Percentiles rank a stretch among this genome's conserved stretches.
Conservation (phyloP, 2,329 filamentous ascomycete genomes). For the Calonectria hongkongensis region DNA sequence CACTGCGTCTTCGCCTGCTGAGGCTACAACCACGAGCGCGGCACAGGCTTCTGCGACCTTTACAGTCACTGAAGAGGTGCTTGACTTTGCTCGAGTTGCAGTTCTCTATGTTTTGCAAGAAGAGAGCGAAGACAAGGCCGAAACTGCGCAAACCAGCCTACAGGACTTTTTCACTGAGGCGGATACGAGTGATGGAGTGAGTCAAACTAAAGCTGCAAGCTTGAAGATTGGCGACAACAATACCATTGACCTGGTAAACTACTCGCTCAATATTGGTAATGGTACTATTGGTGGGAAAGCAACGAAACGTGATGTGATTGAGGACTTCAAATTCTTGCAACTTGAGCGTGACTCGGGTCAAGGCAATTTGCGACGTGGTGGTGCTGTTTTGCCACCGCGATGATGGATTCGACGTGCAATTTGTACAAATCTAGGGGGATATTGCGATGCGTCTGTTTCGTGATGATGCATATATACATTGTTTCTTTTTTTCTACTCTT, state of each 20-base stretch:
- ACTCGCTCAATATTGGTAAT: conserved; percentile 63
- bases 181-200: conserved; percentile 52
- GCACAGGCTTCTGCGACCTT: conserved; percentile 60
- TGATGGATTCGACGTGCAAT: conserved; percentile 25
- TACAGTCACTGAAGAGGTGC: conserved; percentile 70
- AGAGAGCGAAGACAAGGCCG: conserved; percentile 69
- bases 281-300: conserved; percentile 54
- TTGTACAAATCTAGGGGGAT: conserved; percentile 52
- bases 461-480: conserved; percentile 41
- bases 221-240: conserved; percentile 66
- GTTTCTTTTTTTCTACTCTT: conserved; percentile 35
- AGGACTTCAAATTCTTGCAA: conserved; percentile 19
- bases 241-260: conserved; percentile 70
- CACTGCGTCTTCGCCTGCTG: conserved; percentile 35
- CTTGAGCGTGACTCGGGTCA: conserved; percentile 20
- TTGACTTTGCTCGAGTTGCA: conserved; percentile 79
- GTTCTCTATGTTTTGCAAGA: conserved; percentile 78
- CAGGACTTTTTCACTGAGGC: conserved; percentile 72
- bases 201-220: conserved; percentile 63
- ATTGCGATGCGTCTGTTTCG: conserved; percentile 46
- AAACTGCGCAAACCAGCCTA: conserved; percentile 71
- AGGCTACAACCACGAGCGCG: conserved; percentile 40
- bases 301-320: conserved; percentile 46
- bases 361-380: conserved; percentile 37
- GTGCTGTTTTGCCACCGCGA: conserved; percentile 26